Conservation (phyloP, 2,329 filamentous ascomycete genomes). For the Neurospora sp. region DNA sequence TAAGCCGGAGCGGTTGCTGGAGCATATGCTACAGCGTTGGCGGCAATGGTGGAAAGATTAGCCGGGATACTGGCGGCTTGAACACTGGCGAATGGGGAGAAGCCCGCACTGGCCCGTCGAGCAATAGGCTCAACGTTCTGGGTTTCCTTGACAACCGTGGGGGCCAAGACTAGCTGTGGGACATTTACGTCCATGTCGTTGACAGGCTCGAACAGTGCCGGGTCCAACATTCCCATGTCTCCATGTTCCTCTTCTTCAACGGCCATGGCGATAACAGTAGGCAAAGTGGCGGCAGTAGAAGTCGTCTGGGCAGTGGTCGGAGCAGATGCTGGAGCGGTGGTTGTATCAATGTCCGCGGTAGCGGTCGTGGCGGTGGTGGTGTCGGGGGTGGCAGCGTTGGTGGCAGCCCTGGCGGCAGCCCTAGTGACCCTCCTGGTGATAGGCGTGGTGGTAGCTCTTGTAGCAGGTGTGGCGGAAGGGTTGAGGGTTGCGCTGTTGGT, state of each 20-base stretch:
- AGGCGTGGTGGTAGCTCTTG: not conserved
- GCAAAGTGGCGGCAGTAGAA: not conserved
- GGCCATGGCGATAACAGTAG: not conserved
- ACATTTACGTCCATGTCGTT: not conserved
- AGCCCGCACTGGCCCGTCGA: not conserved
- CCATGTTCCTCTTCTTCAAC: not conserved
- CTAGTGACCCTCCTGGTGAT: not conserved
- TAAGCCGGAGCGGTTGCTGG: too few relatives aligned
- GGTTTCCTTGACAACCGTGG: not conserved
- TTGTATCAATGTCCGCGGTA: accelerated
- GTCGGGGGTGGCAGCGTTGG: not conserved
- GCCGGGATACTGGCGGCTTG: not conserved
- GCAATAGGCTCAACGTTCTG: not conserved
- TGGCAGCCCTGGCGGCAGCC: not conserved
- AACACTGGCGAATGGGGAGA: not conserved
- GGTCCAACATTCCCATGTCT: not conserved
- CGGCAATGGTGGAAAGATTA: not conserved
- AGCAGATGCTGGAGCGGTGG: not conserved
- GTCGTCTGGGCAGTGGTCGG: not conserved
- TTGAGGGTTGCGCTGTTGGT: not conserved
- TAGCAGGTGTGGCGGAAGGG: not conserved
- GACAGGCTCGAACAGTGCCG: not conserved
- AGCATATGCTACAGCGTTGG: not conserved
- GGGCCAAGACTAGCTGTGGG: not conserved
- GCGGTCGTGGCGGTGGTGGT: not conserved